A percentile compares a stretch with the other conserved stretches of the same genome.
Conservation (phyloP, 1,284 basidiomycete genomes). For the Apiotrichum brassicae region DNA sequence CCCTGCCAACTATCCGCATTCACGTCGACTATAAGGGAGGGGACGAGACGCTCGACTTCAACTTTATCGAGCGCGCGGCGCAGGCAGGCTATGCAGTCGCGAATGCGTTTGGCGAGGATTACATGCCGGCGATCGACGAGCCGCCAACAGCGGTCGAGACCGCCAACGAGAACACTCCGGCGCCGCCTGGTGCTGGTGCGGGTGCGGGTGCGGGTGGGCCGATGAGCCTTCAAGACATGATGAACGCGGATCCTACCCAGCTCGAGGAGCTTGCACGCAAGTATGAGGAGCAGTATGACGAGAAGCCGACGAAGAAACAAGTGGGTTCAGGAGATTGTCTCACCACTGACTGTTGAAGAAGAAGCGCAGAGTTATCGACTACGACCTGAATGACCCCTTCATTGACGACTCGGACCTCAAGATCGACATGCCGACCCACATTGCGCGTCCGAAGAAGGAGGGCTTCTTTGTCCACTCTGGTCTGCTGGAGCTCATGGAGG, state of each 20-base stretch:
- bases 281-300: conserved; percentile 37
- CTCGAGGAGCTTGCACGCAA: conserved; percentile 31
- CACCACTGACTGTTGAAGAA: conserved; percentile 39
- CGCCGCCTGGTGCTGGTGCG: background rate
- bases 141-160: background rate
- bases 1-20: conserved; percentile 40
- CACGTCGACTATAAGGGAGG: conserved; percentile 15
- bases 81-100: conserved; percentile 17
- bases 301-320: conserved; percentile 23
- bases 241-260: conserved; percentile 9
- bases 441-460: conserved; percentile 87
- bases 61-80: conserved; percentile 34
- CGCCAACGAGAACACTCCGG: background rate
- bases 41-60: conserved; percentile 31
- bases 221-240: conserved; percentile 9
- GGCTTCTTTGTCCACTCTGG: conserved; percentile 89
- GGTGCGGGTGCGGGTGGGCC: conserved; percentile 5
- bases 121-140: conserved; percentile 3
- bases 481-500: conserved; percentile 62
- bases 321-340: conserved; percentile 3
- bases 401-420: conserved; percentile 95
- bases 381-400: conserved; percentile 87
- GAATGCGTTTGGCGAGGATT: conserved; percentile 14
- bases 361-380: conserved; percentile 59
- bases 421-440: conserved; percentile 81